Conservation (phyloP, 345 rosid genomes). For the Cardamine chenopodiifolia region DNA sequence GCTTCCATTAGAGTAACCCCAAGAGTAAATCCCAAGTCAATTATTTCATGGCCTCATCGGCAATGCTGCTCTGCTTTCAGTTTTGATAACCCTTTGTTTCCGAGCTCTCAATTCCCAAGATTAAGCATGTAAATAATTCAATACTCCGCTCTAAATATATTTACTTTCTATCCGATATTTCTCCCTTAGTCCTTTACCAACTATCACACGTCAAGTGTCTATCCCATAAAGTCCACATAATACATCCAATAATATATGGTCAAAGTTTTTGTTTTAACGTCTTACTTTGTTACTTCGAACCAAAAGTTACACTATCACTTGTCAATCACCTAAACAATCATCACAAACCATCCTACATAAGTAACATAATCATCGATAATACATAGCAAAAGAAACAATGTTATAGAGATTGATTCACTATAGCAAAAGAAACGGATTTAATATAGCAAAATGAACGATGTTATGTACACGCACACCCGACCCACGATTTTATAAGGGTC, state of each 20-base stretch:
- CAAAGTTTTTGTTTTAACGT: background rate
- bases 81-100: conserved; percentile 28
- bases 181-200: background rate
- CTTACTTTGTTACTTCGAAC: background rate
- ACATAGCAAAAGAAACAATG: background rate
- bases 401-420: background rate
- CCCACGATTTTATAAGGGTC: too few species aligned
- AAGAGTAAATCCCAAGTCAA: conserved; percentile 49
- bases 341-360: background rate
- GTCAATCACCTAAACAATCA: background rate
- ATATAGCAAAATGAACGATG: too few species aligned
- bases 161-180: background rate
- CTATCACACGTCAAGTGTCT: conserved; percentile 5
- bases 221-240: background rate
- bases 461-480: background rate
- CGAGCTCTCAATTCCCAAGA: conserved; percentile 39
- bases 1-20: background rate
- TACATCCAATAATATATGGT: background rate
- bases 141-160: background rate
- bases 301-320: background rate
- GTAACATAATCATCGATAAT: background rate
- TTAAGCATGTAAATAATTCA: background rate
- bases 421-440: background rate
- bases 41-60: conserved; percentile 25
- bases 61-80: conserved; percentile 30